phyloP scores from a whole-genome alignment of 768 basidiomycete species.

The Hygrophorus pudorinus region DNA sequence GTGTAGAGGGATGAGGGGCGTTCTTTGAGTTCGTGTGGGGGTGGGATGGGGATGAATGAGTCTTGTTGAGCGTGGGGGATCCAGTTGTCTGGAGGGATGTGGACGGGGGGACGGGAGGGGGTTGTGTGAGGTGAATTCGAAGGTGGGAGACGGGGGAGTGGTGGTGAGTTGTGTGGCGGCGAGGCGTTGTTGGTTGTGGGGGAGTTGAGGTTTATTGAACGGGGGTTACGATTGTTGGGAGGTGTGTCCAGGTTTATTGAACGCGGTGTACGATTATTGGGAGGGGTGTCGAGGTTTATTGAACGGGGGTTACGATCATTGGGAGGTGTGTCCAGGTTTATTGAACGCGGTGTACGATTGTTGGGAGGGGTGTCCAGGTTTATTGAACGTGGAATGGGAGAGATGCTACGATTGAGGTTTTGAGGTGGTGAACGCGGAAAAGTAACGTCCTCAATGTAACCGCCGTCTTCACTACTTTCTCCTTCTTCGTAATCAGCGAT shows the following conservation, averaged over 20 bases:
- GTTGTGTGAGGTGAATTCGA: no score
- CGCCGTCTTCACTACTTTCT: not conserved
- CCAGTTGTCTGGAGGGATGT: slow-evolving; percentile 49
- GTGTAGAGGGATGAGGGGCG: slow-evolving; percentile 27
- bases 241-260: no score
- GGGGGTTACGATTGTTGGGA: no score
- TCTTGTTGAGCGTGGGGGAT: slow-evolving; percentile 48
- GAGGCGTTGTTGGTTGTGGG: no score
- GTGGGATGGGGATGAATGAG: slow-evolving; percentile 45
- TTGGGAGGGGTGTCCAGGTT: slow-evolving; percentile 31
- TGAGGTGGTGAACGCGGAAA: no score
- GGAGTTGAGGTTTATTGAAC: no score
- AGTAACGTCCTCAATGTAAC: not conserved
- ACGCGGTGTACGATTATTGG: no score
- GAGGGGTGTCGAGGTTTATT: no score
- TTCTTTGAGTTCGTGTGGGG: slow-evolving; percentile 46
- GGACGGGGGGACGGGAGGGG: slow-evolving; percentile 25
- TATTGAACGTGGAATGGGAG: slow-evolving; percentile 4
- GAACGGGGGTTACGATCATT: no score
- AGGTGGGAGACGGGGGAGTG: no score
- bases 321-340: no score
- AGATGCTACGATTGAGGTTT: not conserved
- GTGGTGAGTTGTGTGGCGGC: no score
- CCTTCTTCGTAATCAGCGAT: slow-evolving; percentile 11
- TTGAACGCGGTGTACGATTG: slow-evolving; percentile 22